phyloP scores from a whole-genome alignment of 306 rosid species.

The Lathyrus oleraceus region DNA sequence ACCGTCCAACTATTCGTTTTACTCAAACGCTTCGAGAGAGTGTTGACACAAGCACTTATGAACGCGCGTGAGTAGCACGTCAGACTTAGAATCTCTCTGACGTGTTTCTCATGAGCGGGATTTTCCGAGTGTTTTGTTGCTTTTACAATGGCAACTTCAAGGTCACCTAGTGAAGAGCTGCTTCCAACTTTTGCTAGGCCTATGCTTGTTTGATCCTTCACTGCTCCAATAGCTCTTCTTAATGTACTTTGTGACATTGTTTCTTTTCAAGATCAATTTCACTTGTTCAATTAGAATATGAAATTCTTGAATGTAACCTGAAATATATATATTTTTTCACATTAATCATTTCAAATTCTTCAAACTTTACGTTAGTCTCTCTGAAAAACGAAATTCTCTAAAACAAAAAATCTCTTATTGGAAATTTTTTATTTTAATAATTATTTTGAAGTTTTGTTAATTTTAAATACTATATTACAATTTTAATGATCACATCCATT shows the following conservation, averaged over 20 bases:
- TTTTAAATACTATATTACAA: not conserved
- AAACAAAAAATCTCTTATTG: no score
- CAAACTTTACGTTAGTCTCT: no score
- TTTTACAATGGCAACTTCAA: slow-evolving; percentile 85
- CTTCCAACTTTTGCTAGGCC: slow-evolving; percentile 80
- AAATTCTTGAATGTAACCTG: slow-evolving; percentile 1
- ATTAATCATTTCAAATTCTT: not conserved
- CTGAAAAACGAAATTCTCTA: no score
- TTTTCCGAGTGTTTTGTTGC: slow-evolving; percentile 77
- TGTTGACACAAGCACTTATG: slow-evolving; percentile 58
- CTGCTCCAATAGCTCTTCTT: slow-evolving; percentile 77
- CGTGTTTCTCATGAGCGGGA: slow-evolving; percentile 69
- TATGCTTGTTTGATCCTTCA: slow-evolving; percentile 91
- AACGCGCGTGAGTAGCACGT: slow-evolving; percentile 72
- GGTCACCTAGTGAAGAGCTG: slow-evolving; percentile 64
- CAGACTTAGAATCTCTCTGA: slow-evolving; percentile 70
- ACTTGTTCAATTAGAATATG: not conserved
- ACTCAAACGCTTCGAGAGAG: slow-evolving; percentile 63
- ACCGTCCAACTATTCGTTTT: slow-evolving; percentile 81
- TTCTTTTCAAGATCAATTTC: not conserved
- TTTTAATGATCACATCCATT: not conserved
- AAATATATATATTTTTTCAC: not conserved
- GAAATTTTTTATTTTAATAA: not conserved
- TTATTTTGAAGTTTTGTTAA: not conserved
- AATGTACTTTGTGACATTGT: slow-evolving; percentile 63